Percentiles rank a stretch among this genome's conserved stretches.
phyloP scores from a whole-genome alignment of 2,329 filamentous ascomycete genomes.

The Onygenales sp. region DNA sequence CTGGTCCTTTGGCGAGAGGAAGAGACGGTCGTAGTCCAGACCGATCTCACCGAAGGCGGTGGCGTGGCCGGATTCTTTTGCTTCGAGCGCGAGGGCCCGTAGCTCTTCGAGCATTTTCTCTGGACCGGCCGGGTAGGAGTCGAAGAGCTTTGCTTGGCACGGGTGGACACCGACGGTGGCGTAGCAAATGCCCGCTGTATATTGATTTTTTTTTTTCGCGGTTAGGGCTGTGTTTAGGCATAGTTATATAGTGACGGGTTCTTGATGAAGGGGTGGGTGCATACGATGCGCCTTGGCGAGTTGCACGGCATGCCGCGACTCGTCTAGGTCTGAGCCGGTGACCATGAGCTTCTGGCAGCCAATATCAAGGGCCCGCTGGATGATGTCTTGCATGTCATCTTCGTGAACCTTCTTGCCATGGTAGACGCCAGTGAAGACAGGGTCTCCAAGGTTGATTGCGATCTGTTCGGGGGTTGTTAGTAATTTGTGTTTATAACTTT shows the following conservation, averaged over 20 bases:
- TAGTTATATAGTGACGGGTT: neutral
- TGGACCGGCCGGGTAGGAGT: constrained; percentile 42
- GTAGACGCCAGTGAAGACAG: constrained; percentile 77
- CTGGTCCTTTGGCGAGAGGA: constrained; percentile 65
- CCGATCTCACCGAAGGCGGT: constrained; percentile 90
- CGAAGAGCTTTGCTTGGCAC: constrained; percentile 74
- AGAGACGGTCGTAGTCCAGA: constrained; percentile 88
- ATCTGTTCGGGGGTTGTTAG: constrained; percentile 40
- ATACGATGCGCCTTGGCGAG: constrained; percentile 66
- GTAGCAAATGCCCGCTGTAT: constrained; percentile 67
- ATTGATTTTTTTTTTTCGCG: neutral
- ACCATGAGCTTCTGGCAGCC: constrained; percentile 88
- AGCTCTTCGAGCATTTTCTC: constrained; percentile 46
- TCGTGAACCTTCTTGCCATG: constrained; percentile 60
- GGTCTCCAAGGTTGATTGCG: constrained; percentile 92
- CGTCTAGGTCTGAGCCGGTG: constrained; percentile 77
- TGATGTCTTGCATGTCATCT: constrained; percentile 48
- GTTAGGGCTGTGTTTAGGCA: neutral
- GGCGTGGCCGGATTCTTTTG: constrained; percentile 51
- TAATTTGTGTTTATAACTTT: neutral
- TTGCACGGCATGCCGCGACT: constrained; percentile 64
- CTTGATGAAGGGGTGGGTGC: constrained; percentile 20
- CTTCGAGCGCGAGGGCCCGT: constrained; percentile 52
- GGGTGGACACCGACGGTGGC: constrained; percentile 91
- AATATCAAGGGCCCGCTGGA: constrained; percentile 65